These are phyloP conservation scores for Lachancea dasiensis DNA, from an alignment of 805 yeast genomes.

Conservation along the genomic window DNA sequence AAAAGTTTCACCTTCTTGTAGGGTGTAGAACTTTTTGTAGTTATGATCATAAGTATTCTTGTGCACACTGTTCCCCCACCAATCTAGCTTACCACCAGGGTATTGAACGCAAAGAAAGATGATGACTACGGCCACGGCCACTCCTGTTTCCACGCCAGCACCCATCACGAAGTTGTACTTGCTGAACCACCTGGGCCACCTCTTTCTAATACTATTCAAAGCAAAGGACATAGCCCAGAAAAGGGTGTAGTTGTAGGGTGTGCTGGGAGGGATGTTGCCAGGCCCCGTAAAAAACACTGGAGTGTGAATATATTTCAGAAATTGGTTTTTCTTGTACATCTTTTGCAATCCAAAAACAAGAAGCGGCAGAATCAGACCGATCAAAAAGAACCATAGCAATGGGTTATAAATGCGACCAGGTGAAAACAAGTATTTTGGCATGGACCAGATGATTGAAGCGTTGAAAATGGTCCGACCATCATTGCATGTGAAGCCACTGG, in stretches of 20 bases:
- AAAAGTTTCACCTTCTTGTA: constrained; percentile 41
- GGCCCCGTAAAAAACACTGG: constrained; percentile 59
- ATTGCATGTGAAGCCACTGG: constrained; percentile 41
- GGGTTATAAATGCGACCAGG: constrained; percentile 48
- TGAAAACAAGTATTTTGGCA: constrained; percentile 48
- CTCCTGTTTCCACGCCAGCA: constrained; percentile 60
- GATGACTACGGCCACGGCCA: constrained; percentile 51
- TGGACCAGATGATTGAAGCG: constrained; percentile 49
- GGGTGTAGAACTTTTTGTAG: constrained; percentile 29
- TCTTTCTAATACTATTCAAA: constrained; percentile 40
- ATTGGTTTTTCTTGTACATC: constrained; percentile 27
- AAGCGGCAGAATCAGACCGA: constrained; percentile 41
- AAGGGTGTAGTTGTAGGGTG: constrained; percentile 60
- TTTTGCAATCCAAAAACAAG: constrained; percentile 31
- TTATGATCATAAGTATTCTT: constrained; percentile 35
- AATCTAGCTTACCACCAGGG: constrained; percentile 36
- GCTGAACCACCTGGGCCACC: constrained; percentile 51
- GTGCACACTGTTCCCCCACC: constrained; percentile 60
- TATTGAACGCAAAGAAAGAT: constrained; percentile 49
- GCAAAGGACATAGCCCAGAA: constrained; percentile 42
- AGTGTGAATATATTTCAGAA: constrained; percentile 40
- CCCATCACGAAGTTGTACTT: constrained; percentile 55
- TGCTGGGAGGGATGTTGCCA: constrained; percentile 69
- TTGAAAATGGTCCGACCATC: constrained; percentile 40
- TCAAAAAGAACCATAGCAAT: constrained; percentile 48